Evolutionary conservation across 345 rosid genomes (phyloP).

Genomic region (Zanthoxylum bungeanum): DNA sequence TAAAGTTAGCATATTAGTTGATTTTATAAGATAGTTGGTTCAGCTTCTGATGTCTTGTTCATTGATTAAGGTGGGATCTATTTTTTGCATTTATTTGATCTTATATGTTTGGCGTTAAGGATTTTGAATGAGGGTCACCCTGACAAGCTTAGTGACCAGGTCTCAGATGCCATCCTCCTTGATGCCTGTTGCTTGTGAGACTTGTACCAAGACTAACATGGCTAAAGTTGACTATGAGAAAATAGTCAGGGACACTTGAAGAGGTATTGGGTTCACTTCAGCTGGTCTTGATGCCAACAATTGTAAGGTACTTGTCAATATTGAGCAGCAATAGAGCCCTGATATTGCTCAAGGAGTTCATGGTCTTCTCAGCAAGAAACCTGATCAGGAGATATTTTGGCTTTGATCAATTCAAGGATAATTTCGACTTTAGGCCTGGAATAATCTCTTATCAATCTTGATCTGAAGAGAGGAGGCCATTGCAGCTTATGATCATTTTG

Average conservation of each 20-base stretch:
- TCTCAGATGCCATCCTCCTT: slow-evolving; percentile 79
- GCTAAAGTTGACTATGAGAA: slow-evolving; percentile 69
- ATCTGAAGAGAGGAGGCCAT: slow-evolving; percentile 66
- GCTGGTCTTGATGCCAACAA: slow-evolving; percentile 76
- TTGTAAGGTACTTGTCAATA: slow-evolving; percentile 69
- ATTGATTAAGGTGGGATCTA: too few species aligned
- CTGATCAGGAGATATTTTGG: slow-evolving; percentile 62
- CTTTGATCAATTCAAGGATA: slow-evolving; percentile 57
- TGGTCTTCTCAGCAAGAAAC: slow-evolving; percentile 71
- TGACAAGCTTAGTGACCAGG: slow-evolving; percentile 79
- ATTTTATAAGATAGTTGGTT: too few species aligned
- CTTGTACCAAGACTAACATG: slow-evolving; percentile 83
- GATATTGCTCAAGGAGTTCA: slow-evolving; percentile 87
- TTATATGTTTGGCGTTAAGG: too few species aligned
- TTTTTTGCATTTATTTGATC: too few species aligned
- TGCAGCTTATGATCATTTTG: slow-evolving; percentile 71
- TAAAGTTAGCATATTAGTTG: too few species aligned
- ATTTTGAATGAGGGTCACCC: slow-evolving; percentile 86
- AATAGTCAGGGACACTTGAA: slow-evolving; percentile 70
- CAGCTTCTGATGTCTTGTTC: too few species aligned
- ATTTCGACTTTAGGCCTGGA: slow-evolving; percentile 73
- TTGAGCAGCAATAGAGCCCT: slow-evolving; percentile 81
- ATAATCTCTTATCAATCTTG: slow-evolving; percentile 77
- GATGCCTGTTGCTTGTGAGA: slow-evolving; percentile 88
- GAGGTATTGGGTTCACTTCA: slow-evolving; percentile 66